These are phyloP conservation scores for Nemania sp. DNA, from an alignment of 2,329 filamentous ascomycete genomes.

Conservation along the genomic window DNA sequence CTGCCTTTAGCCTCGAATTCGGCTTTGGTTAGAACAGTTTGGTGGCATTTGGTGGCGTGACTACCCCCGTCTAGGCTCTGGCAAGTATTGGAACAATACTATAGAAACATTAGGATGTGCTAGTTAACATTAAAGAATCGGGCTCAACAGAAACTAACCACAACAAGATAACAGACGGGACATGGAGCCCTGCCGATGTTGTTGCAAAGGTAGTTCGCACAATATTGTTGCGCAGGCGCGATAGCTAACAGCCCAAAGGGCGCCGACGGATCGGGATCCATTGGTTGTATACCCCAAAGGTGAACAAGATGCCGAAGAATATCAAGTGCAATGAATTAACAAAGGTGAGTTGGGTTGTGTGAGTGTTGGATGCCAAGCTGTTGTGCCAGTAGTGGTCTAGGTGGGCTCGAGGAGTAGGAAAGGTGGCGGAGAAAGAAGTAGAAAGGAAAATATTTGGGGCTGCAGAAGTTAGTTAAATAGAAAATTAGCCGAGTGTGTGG, in stretches of 20 bases:
- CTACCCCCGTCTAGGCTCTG: conserved; percentile 2
- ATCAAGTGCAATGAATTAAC: background rate
- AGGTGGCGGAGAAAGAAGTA: background rate
- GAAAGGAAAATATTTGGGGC: background rate
- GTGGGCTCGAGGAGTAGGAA: background rate
- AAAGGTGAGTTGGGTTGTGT: background rate
- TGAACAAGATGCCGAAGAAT: background rate
- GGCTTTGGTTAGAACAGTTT: background rate
- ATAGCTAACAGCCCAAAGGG: conserved; percentile 1
- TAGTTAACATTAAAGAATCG: background rate
- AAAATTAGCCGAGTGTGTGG: background rate
- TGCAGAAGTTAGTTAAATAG: background rate
- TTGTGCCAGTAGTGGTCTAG: background rate
- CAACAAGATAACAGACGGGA: background rate
- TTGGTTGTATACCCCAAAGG: background rate
- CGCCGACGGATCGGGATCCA: background rate
- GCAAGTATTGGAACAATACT: conserved; percentile 23
- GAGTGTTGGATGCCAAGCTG: background rate
- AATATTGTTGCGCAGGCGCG: conserved; percentile 1
- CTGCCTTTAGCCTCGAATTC: conserved; percentile 10
- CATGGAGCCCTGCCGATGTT: background rate
- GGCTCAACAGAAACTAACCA: background rate
- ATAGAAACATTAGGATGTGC: background rate
- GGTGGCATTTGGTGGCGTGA: background rate
- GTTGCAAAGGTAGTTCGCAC: conserved; percentile 10